Evolutionary conservation across 164 flowering plant genomes (phyloP), one percentile per base, ranked within the genome.

Genomic region (Aristolochia californica): DNA sequence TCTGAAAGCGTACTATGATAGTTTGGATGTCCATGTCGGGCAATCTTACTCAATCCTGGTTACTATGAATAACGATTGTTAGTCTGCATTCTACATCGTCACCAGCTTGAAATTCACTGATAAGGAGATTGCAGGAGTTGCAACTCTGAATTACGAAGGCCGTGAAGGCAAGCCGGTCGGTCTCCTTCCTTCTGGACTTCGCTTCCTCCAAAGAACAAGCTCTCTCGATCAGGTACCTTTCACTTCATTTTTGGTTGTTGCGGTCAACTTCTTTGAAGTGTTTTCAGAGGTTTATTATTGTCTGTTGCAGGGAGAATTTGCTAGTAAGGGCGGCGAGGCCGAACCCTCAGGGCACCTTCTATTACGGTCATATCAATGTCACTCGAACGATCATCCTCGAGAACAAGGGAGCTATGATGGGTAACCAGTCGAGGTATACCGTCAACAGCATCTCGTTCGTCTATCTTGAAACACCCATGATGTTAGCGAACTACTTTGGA

Each of bases 321-420:
- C 58, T 83, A 60, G 89, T 91, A 13, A 78, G 91, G 73, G 96
- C 82, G 59, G 89, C 91, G 66, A 84, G 96, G 7, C 91, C 96
- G 25, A 87, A 87, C 61, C 89, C 96, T 10, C 96, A 87, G 62
- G 96, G 96, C 0, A 85, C 93, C 25, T 88, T 72, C 53, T 83
- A 67, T 61, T 88, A 85, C 62, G 93, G 96, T 28, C 43, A 45
- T 20, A 88, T 88, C 48, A 78, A 83, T 60, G 78, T 85, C 7
- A 83, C 89, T 2, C 69, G 80, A 13, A 51, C 68, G 21, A 80
- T 78, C 57, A 38, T 80, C 44, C 45, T 85, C 45, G 60, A 62
- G 67, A 85, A 68, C 58, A 56, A 62, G 50, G 80, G 83, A 57
- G 80, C 78, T 0, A 56, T 58, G 43, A 59, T 45, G 5, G 79